These are phyloP conservation scores for Pyrenochaeta sp. DNA, from an alignment of 2,329 filamentous ascomycete genomes.

Conservation along the genomic window DNA sequence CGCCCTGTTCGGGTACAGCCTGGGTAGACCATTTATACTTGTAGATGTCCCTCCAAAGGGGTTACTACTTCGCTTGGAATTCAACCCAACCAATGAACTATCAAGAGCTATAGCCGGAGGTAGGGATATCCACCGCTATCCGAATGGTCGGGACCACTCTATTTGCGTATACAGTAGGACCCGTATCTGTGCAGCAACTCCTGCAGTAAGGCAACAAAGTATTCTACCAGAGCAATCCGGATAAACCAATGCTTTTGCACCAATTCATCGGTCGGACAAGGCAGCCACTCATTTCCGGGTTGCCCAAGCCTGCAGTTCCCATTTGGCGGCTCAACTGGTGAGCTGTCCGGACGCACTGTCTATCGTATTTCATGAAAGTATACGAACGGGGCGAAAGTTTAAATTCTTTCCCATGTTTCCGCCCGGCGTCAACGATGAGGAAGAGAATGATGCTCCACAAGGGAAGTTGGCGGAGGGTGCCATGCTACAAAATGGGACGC, in stretches of 20 bases:
- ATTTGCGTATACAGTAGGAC: neutral
- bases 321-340: neutral
- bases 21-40: neutral
- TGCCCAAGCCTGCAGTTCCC: neutral
- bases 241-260: neutral
- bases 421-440: neutral
- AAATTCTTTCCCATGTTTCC: neutral
- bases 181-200: neutral
- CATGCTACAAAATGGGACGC: neutral
- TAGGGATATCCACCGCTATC: neutral
- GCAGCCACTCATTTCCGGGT: neutral
- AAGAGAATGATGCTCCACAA: neutral
- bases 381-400: neutral
- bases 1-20: neutral
- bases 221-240: neutral
- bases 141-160: neutral
- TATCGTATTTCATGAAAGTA: neutral
- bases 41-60: neutral
- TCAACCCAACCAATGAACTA: neutral
- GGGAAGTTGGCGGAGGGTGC: neutral
- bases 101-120: neutral
- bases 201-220: neutral
- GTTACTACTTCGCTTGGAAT: neutral
- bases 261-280: neutral
- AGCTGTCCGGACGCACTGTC: neutral